Conservation (phyloP, 108 stramenopile genomes). For the Discostella pseudostelligera region DNA sequence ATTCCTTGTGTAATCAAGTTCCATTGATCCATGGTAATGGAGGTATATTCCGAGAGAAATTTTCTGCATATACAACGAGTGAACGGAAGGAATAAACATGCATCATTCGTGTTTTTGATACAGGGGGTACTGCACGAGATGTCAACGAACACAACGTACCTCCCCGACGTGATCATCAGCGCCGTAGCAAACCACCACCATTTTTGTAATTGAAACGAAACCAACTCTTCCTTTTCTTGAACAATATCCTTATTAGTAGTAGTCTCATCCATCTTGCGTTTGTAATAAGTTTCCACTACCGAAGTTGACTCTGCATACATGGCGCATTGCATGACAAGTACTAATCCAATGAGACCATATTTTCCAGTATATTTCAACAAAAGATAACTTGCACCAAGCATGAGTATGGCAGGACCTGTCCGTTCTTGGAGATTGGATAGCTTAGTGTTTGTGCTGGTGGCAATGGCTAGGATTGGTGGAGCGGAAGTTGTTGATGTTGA, state of each 20-base stretch:
- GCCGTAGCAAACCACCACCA: slow-evolving; percentile 75
- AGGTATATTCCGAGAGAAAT: slow-evolving; percentile 28
- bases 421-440: slow-evolving; percentile 51
- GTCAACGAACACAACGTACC: too few relatives aligned
- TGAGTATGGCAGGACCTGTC: slow-evolving; percentile 52
- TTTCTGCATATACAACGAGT: slow-evolving; percentile 9
- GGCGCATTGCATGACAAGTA: slow-evolving; percentile 48
- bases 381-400: slow-evolving; percentile 48
- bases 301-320: slow-evolving; percentile 57
- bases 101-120: background rate
- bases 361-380: slow-evolving; percentile 31
- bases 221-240: slow-evolving; percentile 10
- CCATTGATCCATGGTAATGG: slow-evolving; percentile 23
- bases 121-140: too few relatives aligned
- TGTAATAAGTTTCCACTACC: slow-evolving; percentile 41
- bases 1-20: slow-evolving; percentile 51
- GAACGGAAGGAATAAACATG: background rate
- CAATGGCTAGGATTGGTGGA: slow-evolving; percentile 18
- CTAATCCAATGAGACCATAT: slow-evolving; percentile 58
- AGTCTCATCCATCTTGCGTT: background rate
- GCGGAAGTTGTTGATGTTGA: slow-evolving; percentile 3
- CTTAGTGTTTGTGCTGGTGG: slow-evolving; percentile 25
- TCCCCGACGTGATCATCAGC: slow-evolving; percentile 37
- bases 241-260: background rate
- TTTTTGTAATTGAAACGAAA: slow-evolving; percentile 42